Evolutionary conservation across 306 rosid species (phyloP), one percentile per base, ranked within the genome.

Genomic region (Mucuna pruriens): DNA sequence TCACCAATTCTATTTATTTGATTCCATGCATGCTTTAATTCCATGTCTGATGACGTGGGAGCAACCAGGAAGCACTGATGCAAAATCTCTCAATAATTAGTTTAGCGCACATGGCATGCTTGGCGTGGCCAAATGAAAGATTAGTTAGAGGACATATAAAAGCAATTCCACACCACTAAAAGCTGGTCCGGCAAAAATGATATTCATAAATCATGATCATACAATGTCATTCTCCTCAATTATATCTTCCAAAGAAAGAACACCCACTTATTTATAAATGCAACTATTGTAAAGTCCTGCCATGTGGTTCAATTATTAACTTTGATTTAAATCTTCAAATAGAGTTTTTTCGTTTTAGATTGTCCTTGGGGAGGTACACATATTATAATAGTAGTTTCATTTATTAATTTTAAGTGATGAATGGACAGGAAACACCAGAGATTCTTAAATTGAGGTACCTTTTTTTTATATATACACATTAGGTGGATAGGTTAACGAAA

Each of bases 51-150:
- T 44, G n/a, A 46, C 46, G 58, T 54, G 84, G 82, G 80, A 33
- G 77, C 88, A 72, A 26, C n/a, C 0, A 4, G 22, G 57, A 66
- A 39, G 52, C 71, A 46, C 52, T 7, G 49, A 64, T 70, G 42
- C 16, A 74, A 78, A 68, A 69, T 54, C 52, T 70, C 19, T 25
- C 42, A 70, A 80, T 79, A 61, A 80, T 80, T 76, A 60, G 84
- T 61, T 75, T 16, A 38, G 9, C 7, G 68, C 90, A 90, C 91
- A 84, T 90, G 94, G 81, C 58, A 13, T 75, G 90, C 75, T 86
- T 60, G 16, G 58, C 26, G 7, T 49, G 12, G 22, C 74, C 51
- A 38, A 70, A 77, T 20, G 12, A 76, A 65, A 38, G 9, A 31
- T 4, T 45, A 9, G 17, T 45, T 75, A 57, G 31, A 61, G 6